These are phyloP conservation scores for Trichoderma sp. DNA, from an alignment of 2,329 filamentous ascomycete genomes.

Conservation along the genomic window DNA sequence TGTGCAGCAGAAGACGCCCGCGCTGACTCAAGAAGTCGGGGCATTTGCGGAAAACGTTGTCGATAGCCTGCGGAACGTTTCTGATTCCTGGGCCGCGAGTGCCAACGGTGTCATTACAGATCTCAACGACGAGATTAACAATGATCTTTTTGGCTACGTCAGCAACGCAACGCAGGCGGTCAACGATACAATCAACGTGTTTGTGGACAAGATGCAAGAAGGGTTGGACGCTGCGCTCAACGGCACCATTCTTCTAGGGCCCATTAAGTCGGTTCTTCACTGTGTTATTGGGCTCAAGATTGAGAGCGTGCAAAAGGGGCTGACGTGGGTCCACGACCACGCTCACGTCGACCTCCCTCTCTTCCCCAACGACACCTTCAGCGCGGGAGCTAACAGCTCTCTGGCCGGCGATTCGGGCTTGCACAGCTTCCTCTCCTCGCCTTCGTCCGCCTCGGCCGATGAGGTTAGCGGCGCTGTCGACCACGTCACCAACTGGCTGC, in stretches of 20 bases:
- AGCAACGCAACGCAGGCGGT: slow-evolving; percentile 77
- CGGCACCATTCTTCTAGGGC: slow-evolving; percentile 73
- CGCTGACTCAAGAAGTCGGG: slow-evolving; percentile 69
- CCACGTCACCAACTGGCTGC: slow-evolving; percentile 65
- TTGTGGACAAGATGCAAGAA: slow-evolving; percentile 72
- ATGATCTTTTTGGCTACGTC: slow-evolving; percentile 83
- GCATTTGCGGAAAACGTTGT: slow-evolving; percentile 79
- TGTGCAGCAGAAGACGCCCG: slow-evolving; percentile 73
- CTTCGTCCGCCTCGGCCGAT: slow-evolving; percentile 70
- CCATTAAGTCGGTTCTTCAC: slow-evolving; percentile 74
- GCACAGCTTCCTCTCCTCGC: slow-evolving; percentile 72
- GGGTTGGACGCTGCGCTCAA: slow-evolving; percentile 77
- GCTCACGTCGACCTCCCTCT: slow-evolving; percentile 78
- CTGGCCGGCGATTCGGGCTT: slow-evolving; percentile 57
- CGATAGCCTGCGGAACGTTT: slow-evolving; percentile 66
- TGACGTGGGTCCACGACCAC: slow-evolving; percentile 92
- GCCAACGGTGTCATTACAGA: slow-evolving; percentile 70
- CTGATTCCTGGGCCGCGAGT: slow-evolving; percentile 69
- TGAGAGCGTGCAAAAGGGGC: slow-evolving; percentile 74
- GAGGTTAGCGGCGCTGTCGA: slow-evolving; percentile 75
- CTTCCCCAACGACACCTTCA: slow-evolving; percentile 79
- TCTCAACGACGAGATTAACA: slow-evolving; percentile 75
- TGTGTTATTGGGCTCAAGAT: slow-evolving; percentile 90
- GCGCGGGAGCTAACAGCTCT: slow-evolving; percentile 66
- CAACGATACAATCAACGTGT: slow-evolving; percentile 80